Evolutionary conservation across 352 stramenopile genomes (phyloP).

Genomic region (Globisporangium lucens): DNA sequence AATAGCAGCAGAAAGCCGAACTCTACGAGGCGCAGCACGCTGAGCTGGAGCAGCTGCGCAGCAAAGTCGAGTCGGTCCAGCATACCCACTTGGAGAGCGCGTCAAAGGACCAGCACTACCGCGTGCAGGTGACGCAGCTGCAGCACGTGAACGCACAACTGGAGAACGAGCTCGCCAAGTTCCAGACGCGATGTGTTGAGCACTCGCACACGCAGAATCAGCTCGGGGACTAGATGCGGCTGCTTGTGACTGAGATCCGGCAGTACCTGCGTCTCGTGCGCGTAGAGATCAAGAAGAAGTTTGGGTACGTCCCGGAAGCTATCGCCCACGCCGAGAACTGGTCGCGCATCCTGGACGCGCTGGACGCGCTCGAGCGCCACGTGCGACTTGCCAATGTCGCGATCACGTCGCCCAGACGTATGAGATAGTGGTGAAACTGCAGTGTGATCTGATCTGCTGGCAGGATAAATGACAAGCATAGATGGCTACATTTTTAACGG

Average conservation of each 20-base stretch:
- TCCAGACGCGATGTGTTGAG: conserved; percentile 13
- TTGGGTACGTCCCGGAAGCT: conserved; percentile 73
- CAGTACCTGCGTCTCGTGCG: conserved; percentile 70
- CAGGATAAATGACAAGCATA: no score
- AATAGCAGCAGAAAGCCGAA: conserved; percentile 41
- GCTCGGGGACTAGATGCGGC: conserved; percentile 43
- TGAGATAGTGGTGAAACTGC: not conserved
- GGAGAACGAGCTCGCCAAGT: conserved; percentile 17
- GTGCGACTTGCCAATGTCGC: conserved; percentile 6
- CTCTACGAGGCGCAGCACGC: conserved; percentile 44
- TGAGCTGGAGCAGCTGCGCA: conserved; percentile 32
- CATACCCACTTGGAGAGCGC: conserved; percentile 19
- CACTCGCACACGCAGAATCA: conserved; percentile 32
- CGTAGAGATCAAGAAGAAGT: conserved; percentile 75
- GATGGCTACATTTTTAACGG: no score
- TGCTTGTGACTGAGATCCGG: conserved; percentile 54
- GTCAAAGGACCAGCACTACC: conserved; percentile 12
- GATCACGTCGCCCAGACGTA: not conserved
- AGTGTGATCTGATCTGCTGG: no score
- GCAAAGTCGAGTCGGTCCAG: conserved; percentile 18
- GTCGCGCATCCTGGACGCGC: conserved; percentile 50
- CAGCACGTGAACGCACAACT: conserved; percentile 21
- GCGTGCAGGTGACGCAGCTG: conserved; percentile 10
- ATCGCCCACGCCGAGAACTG: conserved; percentile 65
- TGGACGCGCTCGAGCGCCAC: conserved; percentile 41